Evolutionary conservation across 331 rosid species (phyloP), one percentile per base, ranked within the genome.

Genomic region (Rhamnella rubrinervis): DNA sequence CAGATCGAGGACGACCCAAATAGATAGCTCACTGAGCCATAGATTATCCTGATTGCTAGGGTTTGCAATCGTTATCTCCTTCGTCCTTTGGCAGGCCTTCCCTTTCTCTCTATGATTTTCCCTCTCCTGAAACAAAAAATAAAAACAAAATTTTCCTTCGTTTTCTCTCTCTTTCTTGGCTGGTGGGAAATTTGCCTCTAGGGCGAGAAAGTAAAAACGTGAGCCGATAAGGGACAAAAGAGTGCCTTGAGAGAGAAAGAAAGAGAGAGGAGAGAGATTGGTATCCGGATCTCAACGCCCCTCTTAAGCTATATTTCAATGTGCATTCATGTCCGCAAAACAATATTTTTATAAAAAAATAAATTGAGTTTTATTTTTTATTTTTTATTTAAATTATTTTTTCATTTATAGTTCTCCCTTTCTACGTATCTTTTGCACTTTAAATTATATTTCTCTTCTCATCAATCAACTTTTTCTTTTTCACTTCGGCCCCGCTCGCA

Each of bases 221-320:
- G 90, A 89, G 84, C 70, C 86, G 97, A 85, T 83, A 91, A 87
- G 89, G 89, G 83, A 77, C 85, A 85, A 83, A 70, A 70, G 86
- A 61, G 88, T 77, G 77, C 79, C 85, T 68, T 35, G 90, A 77
- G 83, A 71, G 75, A 55, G 52, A n/a, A n/a, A 63, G 70, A 78
- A 59, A 38, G 19, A 18, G 58, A 44, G 49, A 44, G 14, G 81
- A 84, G 82, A 77, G 49, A 74, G 77, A 70, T 74, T 59, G 64
- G 86, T 28, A 67, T 46, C 69, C 93, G 99, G 99, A 95, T 75
- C 85, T 87, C 92, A 89, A 85, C 75, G 63, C 47, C 17, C 46
- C 40, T 63, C 39, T 58, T 64, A 44, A 79, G 67, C 81, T 47
- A 23, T 6, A 71, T 81, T 88, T 44, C 66, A 85, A 78, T 79